Evolutionary conservation across 495 filamentous ascomycete genomes (phyloP), one percentile per base, ranked within the genome.

Genomic region (Cairneyella variabilis): DNA sequence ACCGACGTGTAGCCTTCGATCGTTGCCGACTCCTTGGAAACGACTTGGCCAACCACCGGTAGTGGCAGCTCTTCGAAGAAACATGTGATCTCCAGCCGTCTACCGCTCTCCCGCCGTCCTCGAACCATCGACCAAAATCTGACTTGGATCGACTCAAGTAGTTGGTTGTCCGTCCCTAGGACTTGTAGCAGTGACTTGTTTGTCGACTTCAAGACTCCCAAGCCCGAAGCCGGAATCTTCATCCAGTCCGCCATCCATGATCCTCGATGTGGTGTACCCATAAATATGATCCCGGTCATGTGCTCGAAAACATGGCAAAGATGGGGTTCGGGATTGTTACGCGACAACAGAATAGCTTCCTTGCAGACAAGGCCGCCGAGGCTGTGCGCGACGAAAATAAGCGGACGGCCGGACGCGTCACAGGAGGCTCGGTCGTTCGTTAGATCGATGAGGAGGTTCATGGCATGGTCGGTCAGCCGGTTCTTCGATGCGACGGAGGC

Each of bases 341-440:
- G 38, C n/a, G 51, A 63, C 7, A 22, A 22, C 16, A 60, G 16
- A 56, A 62, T 42, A 26, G 51, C 51, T 32, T 62, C 67, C 38
- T 78, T 77, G 25, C 76, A 71, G 17, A 80, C 60, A 21, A 78
- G 68, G 0, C 76, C 78, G n/a, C 77, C 75, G 2, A 80, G 65
- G 53, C 75, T 78, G 58, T 82, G 76, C 1, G 60, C 75, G 1
- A 79, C 57, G 55, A 82, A 79, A 7, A 78, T 49, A 0, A 72
- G 23, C 1, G 71, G 75, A 17, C 69, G 63, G 30, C 17, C 18
- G 26, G 34, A 51, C 11, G 48, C 49, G 18, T 41, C 17, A 53
- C 42, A 32, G 34, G 18, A 26, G 3, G 6, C 39, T 47, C 55
- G 40, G 41, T 38, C 4, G 23, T 58, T 18, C 21, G 64, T 61